Percentiles rank a stretch among this genome's conserved stretches.
phyloP scores from a whole-genome alignment of 208 protist species.

The Trichomonas tenax region DNA sequence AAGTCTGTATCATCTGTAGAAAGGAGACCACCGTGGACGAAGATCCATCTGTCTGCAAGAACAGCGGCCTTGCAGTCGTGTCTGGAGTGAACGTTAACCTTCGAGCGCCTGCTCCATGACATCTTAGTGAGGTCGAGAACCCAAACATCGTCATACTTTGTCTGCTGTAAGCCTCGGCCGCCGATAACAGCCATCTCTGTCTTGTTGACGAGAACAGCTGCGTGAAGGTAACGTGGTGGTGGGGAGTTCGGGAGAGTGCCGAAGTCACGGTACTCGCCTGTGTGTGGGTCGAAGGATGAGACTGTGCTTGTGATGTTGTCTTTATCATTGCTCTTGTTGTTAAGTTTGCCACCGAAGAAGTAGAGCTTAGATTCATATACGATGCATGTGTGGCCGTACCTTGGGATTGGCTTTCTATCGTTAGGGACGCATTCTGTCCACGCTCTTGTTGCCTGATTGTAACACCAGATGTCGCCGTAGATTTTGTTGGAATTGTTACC shows the following conservation, averaged over 20 bases:
- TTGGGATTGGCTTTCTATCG: too few species aligned
- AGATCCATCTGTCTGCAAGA: neutral
- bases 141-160: neutral
- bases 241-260: neutral
- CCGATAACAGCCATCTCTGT: neutral
- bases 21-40: neutral
- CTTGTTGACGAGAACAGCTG: neutral
- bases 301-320: neutral
- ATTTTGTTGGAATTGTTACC: neutral
- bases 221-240: neutral
- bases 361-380: neutral
- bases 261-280: too few species aligned
- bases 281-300: neutral
- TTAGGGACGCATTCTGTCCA: neutral
- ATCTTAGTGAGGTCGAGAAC: neutral
- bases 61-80: neutral
- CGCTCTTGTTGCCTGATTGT: neutral
- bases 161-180: neutral
- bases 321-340: neutral
- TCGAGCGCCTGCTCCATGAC: neutral
- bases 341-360: neutral
- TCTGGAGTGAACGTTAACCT: too few species aligned
- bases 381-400: neutral
- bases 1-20: neutral
- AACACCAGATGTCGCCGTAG: neutral